A percentile compares a stretch with the other conserved stretches of the same genome.
Evolutionary conservation across 2,329 filamentous ascomycete species (phyloP).

Genomic region (Triangularia setosa): DNA sequence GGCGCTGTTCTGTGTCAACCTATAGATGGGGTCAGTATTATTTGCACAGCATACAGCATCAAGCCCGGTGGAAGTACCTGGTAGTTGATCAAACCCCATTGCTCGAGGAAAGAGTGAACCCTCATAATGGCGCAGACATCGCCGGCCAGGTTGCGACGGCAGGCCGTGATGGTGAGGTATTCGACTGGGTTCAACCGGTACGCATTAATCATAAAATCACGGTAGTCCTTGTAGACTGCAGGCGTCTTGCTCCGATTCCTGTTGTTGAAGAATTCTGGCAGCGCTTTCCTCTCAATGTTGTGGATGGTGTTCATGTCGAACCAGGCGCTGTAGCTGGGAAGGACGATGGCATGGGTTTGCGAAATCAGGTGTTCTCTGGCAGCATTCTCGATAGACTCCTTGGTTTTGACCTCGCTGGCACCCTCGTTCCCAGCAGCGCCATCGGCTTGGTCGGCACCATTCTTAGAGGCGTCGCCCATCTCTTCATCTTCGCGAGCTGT

Average conservation of each 20-base stretch:
- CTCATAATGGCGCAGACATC: constrained; percentile 99
- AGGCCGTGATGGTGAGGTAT: constrained; percentile 95
- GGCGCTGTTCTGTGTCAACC: constrained; percentile 94
- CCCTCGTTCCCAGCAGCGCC: constrained; percentile 38
- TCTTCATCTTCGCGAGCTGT: constrained; percentile 69
- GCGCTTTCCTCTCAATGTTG: constrained; percentile 85
- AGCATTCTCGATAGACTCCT: constrained; percentile 76
- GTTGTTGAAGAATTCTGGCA: constrained; percentile 98
- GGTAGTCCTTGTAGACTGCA: constrained; percentile 96
- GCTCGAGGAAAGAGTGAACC: constrained; percentile 94
- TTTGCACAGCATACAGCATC: neutral
- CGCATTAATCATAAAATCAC: constrained; percentile 99
- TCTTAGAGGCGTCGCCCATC: constrained; percentile 64
- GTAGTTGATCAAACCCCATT: constrained; percentile 99
- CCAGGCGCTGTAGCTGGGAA: constrained; percentile 97
- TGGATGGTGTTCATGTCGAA: constrained; percentile 97
- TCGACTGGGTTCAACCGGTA: constrained; percentile 94
- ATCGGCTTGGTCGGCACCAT: constrained; percentile 42
- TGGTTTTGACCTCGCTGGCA: constrained; percentile 61
- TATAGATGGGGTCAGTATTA: constrained; percentile 36
- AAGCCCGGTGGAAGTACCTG: constrained; percentile 61
- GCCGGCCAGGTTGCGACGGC: constrained; percentile 87
- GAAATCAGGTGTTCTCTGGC: constrained; percentile 89
- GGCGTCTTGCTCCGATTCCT: constrained; percentile 97
- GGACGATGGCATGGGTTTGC: constrained; percentile 91